These are phyloP conservation scores for Trichothecium roseum DNA, from an alignment of 2,329 filamentous ascomycete genomes.

Conservation along the genomic window DNA sequence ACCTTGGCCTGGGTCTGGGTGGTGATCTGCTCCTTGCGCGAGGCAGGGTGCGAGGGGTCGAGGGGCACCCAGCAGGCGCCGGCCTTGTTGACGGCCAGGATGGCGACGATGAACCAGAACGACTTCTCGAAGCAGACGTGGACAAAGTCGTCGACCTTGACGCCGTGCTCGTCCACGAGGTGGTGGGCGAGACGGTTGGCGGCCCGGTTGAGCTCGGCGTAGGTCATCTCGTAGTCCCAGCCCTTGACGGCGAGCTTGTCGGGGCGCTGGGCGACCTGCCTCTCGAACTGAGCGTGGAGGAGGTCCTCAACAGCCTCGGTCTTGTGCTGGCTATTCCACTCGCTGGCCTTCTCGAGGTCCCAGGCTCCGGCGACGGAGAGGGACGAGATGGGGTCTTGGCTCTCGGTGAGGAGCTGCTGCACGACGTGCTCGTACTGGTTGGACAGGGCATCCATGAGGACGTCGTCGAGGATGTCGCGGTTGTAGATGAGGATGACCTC, in stretches of 20 bases:
- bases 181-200: not conserved
- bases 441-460: not conserved
- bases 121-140: conserved; percentile 20
- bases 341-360: not conserved
- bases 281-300: not conserved
- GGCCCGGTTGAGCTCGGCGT: not conserved
- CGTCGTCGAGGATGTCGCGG: not conserved
- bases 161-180: conserved; percentile 2
- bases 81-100: conserved; percentile 9
- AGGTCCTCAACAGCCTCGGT: too few relatives aligned
- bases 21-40: conserved; percentile 7
- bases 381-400: too few relatives aligned
- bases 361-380: not conserved
- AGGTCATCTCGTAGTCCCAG: not conserved
- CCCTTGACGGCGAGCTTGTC: not conserved
- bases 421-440: conserved; percentile 2
- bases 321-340: not conserved
- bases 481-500: conserved; percentile 1
- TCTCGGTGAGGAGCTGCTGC: not conserved
- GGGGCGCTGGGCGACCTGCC: not conserved
- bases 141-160: conserved; percentile 7
- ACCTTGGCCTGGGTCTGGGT: conserved; percentile 5
- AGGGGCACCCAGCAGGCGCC: conserved; percentile 10
- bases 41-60: conserved; percentile 7
- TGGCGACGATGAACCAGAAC: conserved; percentile 9